A percentile compares a stretch with the other conserved stretches of the same genome.
Evolutionary conservation across 2,329 filamentous ascomycete genomes (phyloP).

Genomic region (Aspergillus intermedius): DNA sequence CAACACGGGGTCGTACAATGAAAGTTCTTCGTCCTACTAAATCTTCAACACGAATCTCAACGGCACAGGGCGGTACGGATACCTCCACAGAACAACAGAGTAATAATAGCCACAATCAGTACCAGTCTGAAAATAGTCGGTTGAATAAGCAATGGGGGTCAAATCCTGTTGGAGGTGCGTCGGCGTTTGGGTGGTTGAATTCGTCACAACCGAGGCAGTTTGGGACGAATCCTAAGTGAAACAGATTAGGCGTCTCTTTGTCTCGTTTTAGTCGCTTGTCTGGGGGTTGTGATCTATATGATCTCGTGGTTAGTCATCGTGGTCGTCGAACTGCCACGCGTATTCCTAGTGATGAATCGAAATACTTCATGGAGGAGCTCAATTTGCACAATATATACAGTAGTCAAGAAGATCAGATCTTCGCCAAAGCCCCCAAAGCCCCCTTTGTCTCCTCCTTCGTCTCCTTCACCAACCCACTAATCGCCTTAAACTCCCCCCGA

Average conservation of each 20-base stretch:
- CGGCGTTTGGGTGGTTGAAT: conserved; percentile 90
- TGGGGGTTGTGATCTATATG: neutral
- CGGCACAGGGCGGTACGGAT: conserved; percentile 9
- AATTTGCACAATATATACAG: neutral
- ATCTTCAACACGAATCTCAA: conserved; percentile 40
- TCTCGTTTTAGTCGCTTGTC: neutral
- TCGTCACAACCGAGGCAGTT: conserved; percentile 19
- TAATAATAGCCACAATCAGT: neutral
- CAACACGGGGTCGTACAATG: conserved; percentile 63
- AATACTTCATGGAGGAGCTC: too few relatives aligned
- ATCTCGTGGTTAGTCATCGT: too few relatives aligned
- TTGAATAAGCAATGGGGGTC: conserved; percentile 50
- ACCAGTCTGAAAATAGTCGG: conserved; percentile 4
- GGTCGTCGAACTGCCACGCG: too few relatives aligned
- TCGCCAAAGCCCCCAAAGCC: conserved; percentile 60
- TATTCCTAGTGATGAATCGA: too few relatives aligned
- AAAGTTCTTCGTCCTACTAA: conserved; percentile 82
- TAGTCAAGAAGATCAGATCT: conserved; percentile 36
- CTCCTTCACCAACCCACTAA: conserved; percentile 75
- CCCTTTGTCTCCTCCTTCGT: conserved; percentile 63
- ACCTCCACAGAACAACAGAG: neutral
- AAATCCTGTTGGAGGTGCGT: conserved; percentile 87
- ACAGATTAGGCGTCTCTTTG: conserved; percentile 13
- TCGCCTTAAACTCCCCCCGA: conserved; percentile 61
- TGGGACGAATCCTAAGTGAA: conserved; percentile 16